Base-by-base conservation (phyloP, 2,329 filamentous ascomycete genomes). In the Madurella fahalii region DNA sequence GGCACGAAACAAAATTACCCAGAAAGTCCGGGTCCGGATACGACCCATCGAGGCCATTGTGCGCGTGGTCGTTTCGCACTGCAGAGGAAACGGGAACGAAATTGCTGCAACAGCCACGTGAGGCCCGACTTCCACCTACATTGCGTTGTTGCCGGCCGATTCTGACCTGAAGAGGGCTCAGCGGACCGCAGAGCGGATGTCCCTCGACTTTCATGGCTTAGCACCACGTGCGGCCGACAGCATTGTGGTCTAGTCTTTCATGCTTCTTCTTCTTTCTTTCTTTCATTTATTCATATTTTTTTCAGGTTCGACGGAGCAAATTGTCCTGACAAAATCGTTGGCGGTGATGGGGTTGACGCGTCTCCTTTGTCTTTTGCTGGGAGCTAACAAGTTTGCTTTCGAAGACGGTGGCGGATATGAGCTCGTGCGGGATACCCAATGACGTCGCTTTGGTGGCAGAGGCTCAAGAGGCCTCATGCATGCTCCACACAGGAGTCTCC, bases 401-500 rank as follows among this genome's bases (percentile, higher is more conserved):
- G 25, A 25, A 9, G 11, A 47, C 49, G 48, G 51, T 54, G 53
- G 54, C 49, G 44, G 52, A 52, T 50, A 50, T 40, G 17, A 41
- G 40, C 20, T 54, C 40, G 25, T 37, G 43, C 18, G 50, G 44
- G 40, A 55, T 54, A 52, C 40, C 62, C 60, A 64, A 65, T 65
- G 63, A 65, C 63, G 61, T 65, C 62, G 59, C 44, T 41, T 39
- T n/a, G 39, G 37, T 34, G 13, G 16, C 43, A 40, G 42, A 57
- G 50, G 47, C 45, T 44, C 40, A 47, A 53, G 63, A 63, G 61
- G 63, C 63, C 61, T 64, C 61, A 40, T 50, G 56, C 54, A 40
- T 57, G 60, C 59, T 61, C 64, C 64, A 65, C 63, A 64, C 62
- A 65, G 50, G 40, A 39, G 42, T 34, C 47, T 45, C 45, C 60